phyloP scores from a whole-genome alignment of 305 asterid genomes.

The Stenogyne calaminthoides region DNA sequence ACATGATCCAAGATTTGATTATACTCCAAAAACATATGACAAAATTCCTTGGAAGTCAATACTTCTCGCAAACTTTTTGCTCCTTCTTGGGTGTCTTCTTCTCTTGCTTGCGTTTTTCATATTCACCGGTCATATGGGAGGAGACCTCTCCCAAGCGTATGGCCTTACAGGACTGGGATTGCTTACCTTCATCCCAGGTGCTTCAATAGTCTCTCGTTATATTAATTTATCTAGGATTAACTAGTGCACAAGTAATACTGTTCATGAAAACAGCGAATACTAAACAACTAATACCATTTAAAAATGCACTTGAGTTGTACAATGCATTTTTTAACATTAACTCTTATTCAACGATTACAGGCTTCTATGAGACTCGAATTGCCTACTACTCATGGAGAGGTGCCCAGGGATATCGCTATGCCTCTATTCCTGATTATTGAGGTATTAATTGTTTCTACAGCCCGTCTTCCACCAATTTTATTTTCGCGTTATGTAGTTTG shows the following conservation, averaged over 20 bases:
- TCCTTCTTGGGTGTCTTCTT: slow-evolving; percentile 77
- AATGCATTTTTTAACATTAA: neutral
- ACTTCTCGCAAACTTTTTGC: slow-evolving; percentile 74
- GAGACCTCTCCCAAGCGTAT: slow-evolving; percentile 82
- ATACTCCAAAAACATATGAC: slow-evolving; percentile 61
- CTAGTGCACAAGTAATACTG: no score
- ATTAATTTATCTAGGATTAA: no score
- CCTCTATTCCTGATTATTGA: slow-evolving; percentile 83
- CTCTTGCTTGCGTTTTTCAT: slow-evolving; percentile 73
- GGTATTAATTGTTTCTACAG: slow-evolving; percentile 8
- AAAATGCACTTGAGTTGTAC: no score
- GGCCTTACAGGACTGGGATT: slow-evolving; percentile 83
- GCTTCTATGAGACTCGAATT: slow-evolving; percentile 83
- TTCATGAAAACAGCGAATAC: no score
- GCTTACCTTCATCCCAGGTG: slow-evolving; percentile 88
- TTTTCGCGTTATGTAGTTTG: neutral
- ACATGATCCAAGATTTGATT: slow-evolving; percentile 75
- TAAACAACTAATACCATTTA: no score
- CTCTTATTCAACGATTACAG: slow-evolving; percentile 44
- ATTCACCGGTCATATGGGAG: slow-evolving; percentile 91
- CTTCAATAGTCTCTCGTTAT: slow-evolving; percentile 7
- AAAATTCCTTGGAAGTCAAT: slow-evolving; percentile 92
- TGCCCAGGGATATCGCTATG: slow-evolving; percentile 79
- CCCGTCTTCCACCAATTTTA: neutral
- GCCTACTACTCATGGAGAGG: slow-evolving; percentile 97